phyloP scores from a whole-genome alignment of 2,329 filamentous ascomycete species.

The Trichoderma afroharzianum region DNA sequence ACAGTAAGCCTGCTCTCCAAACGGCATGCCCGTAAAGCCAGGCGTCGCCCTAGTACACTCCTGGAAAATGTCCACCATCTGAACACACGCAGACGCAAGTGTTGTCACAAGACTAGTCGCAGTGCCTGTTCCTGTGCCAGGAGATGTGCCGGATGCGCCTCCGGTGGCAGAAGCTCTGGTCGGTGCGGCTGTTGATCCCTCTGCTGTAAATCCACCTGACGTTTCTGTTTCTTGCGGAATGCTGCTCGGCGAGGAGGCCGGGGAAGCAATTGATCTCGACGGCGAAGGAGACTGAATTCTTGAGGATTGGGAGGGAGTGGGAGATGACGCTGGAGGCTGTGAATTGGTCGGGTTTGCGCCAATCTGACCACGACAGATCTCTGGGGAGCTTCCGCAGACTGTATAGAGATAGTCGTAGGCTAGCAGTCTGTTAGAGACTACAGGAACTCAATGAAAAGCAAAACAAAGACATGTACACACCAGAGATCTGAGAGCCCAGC shows the following conservation, averaged over 20 bases:
- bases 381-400: slow-evolving; percentile 19
- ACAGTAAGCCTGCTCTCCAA: slow-evolving; percentile 30
- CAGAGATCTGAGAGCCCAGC: slow-evolving; percentile 24
- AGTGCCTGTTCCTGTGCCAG: background rate
- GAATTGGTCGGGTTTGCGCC: background rate
- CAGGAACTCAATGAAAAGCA: background rate
- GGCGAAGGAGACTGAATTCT: background rate
- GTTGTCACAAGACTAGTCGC: background rate
- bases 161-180: background rate
- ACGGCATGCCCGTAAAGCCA: slow-evolving; percentile 27
- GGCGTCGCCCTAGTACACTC: slow-evolving; percentile 26
- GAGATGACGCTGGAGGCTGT: background rate
- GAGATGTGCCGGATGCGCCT: background rate
- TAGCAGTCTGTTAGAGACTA: slow-evolving; percentile 9
- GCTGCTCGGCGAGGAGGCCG: slow-evolving; percentile 3
- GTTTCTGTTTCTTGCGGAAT: background rate
- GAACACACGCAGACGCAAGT: slow-evolving; percentile 25
- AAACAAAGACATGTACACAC: slow-evolving; percentile 20
- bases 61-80: slow-evolving; percentile 28
- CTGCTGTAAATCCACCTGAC: background rate
- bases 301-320: background rate
- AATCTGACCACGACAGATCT: background rate
- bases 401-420: slow-evolving; percentile 28
- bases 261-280: background rate
- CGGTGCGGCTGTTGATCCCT: background rate